Base-by-base conservation (phyloP, 2,329 filamentous ascomycete genomes). In the Alternaria metachromatica region DNA sequence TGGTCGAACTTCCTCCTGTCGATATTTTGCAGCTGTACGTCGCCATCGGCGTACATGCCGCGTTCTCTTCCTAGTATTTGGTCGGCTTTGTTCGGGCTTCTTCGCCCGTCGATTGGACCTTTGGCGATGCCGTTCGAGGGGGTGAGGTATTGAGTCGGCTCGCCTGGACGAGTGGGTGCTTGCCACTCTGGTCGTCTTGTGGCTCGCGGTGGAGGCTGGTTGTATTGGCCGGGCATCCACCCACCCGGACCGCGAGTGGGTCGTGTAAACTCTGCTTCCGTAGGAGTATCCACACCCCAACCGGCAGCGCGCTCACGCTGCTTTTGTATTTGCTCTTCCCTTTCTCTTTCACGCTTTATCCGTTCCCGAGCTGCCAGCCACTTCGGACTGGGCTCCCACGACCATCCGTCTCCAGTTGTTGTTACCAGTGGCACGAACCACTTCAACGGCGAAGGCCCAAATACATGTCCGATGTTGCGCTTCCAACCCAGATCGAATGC, bases 391-490 rank as follows among this genome's bases (percentile, higher is more conserved):
- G 94, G 87, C 73, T 97, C 94, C 96, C 96, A 99, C 48, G 85
- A 86, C 95, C 95, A 99, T 21, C 96, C 96, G 78, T 99, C 93
- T 33, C 95, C 95, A 0, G 89, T 92, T 2, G 94, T 97, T 75
- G 92, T 98, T 79, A 87, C 89, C 49, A 98, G 83, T 0, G 96
- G 96, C 2, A 98, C 65, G 26, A 85, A 82, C 95, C 96, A 98
- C 9, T 96, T 83, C 25, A 87, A 80, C 2, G 89, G 89, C 1
- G 84, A 87, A 0, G 88, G 87, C 0, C 96, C 96, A 69, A 99
- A 93, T 3, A 99, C 86, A 77, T 97, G 92, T 1, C 82, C 76
- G 6, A 98, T 80, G 77, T 99, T 99, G 45, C 87, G 87, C 62
- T 87, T 89, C 87, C 90, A 91, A 63, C 96, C 96, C 2, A 97